phyloP scores from a whole-genome alignment of 257 asterid species.

The Scutellaria barbata region DNA sequence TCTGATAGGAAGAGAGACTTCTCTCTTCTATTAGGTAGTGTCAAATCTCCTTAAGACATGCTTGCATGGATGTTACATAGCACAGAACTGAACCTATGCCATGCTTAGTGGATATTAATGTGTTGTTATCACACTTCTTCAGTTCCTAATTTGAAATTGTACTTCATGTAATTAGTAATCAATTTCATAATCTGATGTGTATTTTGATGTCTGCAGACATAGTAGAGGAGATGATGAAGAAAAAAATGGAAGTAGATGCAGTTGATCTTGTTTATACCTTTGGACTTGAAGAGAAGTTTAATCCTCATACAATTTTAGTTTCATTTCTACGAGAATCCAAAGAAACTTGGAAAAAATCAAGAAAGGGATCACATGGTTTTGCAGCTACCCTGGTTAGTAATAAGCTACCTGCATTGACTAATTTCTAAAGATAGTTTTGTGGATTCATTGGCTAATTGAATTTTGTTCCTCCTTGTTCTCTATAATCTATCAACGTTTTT shows the following conservation, averaged over 20 bases:
- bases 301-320: slow-evolving; percentile 56
- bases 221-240: slow-evolving; percentile 61
- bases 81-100: not conserved
- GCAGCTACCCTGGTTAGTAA: slow-evolving; percentile 50
- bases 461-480: not conserved
- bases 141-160: not conserved
- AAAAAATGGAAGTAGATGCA: slow-evolving; percentile 73
- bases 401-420: not conserved
- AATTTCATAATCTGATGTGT: slow-evolving; percentile 30
- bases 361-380: slow-evolving; percentile 51
- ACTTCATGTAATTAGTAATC: not conserved
- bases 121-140: slow-evolving; percentile 4
- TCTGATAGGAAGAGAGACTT: not conserved
- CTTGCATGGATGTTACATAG: not conserved
- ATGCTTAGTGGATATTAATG: slow-evolving; percentile 11
- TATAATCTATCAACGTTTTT: slow-evolving; percentile 15
- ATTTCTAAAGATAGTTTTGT: not conserved
- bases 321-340: slow-evolving; percentile 64
- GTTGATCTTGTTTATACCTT: slow-evolving; percentile 68
- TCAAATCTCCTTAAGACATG: not conserved
- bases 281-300: slow-evolving; percentile 64
- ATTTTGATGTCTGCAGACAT: slow-evolving; percentile 54
- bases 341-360: slow-evolving; percentile 53
- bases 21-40: not conserved
- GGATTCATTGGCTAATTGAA: not conserved